Base-by-base conservation (phyloP, 1,284 basidiomycete genomes). In the Cutaneotrichosporon sp. region DNA sequence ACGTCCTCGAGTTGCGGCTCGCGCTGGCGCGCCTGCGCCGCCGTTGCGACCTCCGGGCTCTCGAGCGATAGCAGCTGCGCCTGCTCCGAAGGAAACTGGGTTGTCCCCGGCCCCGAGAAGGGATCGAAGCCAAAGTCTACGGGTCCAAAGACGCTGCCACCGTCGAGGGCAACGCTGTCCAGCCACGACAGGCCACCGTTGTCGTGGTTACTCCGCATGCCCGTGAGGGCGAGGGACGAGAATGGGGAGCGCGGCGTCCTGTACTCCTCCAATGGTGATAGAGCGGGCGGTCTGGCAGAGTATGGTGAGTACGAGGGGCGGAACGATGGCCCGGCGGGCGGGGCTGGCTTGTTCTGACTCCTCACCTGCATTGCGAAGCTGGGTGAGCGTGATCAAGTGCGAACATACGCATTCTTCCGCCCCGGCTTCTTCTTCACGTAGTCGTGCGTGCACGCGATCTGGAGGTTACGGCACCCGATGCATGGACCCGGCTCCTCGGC, bases 351-450 rank as follows among this genome's bases (percentile, higher is more conserved):
- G 53, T 58, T 66, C 56, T 46, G 61, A 42, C 16, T 49, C 58
- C 50, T 65, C 31, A 65, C 26, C 7, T 65, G 62, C 6, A 62
- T 16, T 2, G 64, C 67, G 38, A 69, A 65, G 8, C 64, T 68
- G 47, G 11, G 50, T 61, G 38, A 58, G 53, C 46, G 22, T 6
- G 22, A 30, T 51, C 30, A 10, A 16, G 8, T 16, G n/a, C 22
- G 21, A 7, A 71, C 76, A 62, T 60, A 78, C 76, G 72, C 69
- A 59, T 76, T 77, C 68, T 78, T 78, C 62, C 79, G 62, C 14
- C 79, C 79, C 8, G 79, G 77, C 68, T 76, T 77, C 65, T 78
- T 77, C 65, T 72, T 73, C 8, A 80, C 70, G 60, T 80, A 78
- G 52, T 74, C 71, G 60, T 73, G 72, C 2, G 72, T 77, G 62